Base-by-base conservation (phyloP, 345 rosid species). In the Rhizophora mangle region DNA sequence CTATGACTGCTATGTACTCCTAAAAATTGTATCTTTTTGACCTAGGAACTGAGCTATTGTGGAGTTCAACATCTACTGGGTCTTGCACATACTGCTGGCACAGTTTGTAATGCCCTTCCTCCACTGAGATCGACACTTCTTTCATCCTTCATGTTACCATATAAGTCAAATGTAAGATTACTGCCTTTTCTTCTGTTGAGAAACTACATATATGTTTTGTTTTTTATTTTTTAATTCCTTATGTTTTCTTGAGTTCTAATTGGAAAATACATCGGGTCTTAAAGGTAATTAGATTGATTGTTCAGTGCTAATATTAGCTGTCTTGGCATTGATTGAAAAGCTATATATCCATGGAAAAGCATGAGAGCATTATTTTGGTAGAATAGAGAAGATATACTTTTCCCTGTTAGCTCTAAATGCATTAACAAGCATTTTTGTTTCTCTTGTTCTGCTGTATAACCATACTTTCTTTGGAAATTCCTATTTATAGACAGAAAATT, bases 41-140 rank as follows among this genome's bases (percentile, higher is more conserved):
- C 30, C 27, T 79, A 88, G 98, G 87, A 80, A 51, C 70, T 90
- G 62, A 77, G 87, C 72, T 84, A 82, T 78, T 75, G 47, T 5
- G 96, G 92, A 6, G 56, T 93, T 65, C 91, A 63, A 76, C 78
- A 79, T 68, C 85, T 87, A 74, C 68, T 93, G 13, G 90, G 91
- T 69, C 81, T 87, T 16, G 81, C 81, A 34, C 83, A 83, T 69
- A 88, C 93, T 67, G 47, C 65, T 63, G 95, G 95, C 64, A 85
- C 98, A 56, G 79, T 87, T 80, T 54, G 72, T 8, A 73, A 81
- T 77, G 86, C 83, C 32, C 78, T 90, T 26, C 90, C 93, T 59
- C 95, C 91, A 67, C 87, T 81, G 67, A 87, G 80, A 82, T 87
- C 86, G 36, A 43, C 68, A 54, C 86, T 90, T 70, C 76, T 87